Base-by-base conservation (phyloP, 2,329 filamentous ascomycete genomes). In the Xylariaceae sp. region DNA sequence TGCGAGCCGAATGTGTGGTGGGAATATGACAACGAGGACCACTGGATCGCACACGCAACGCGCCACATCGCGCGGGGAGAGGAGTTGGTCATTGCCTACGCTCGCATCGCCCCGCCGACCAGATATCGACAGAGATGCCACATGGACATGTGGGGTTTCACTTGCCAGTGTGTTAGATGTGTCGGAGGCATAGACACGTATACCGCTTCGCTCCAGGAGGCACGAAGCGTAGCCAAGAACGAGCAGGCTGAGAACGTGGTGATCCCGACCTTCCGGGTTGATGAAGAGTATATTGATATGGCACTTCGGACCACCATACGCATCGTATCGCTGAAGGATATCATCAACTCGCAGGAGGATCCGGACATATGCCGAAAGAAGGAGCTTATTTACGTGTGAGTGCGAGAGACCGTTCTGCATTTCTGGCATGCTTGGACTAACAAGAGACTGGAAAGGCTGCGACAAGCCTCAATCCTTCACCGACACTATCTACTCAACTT, bases 61-160 rank as follows among this genome's bases (percentile, higher is more conserved):
- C 51, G 55, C 12, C 3, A 43, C 22, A 49, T 57, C 22, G 19
- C 6, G 9, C 10, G 3, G 12, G 49, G 55, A 8, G 55, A 57
- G 16, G 51, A 57, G 37, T 10, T 57, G 9, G 15, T 26, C 13
- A 18, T 57, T 8, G 4, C 8, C 9, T 57, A 55, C 19, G 3
- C 47, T 3, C 6, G 21, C 15, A 12, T 0, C n/a, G 1, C 0
- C 1, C n/a, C n/a, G n/a, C n/a, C n/a, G n/a, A n/a, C n/a, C n/a
- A n/a, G n/a, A n/a, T n/a, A n/a, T n/a, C n/a, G n/a, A n/a, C n/a
- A n/a, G n/a, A n/a, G n/a, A n/a, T n/a, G n/a, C n/a, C n/a, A n/a
- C n/a, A n/a, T n/a, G n/a, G n/a, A n/a, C n/a, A n/a, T n/a, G n/a
- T 57, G 54, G 54, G 47, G 40, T 5, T 57, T 57, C 32, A 4